These are phyloP conservation scores for Sabuloglossum arenarium DNA, from an alignment of 495 filamentous ascomycete genomes.

Conservation along the genomic window DNA sequence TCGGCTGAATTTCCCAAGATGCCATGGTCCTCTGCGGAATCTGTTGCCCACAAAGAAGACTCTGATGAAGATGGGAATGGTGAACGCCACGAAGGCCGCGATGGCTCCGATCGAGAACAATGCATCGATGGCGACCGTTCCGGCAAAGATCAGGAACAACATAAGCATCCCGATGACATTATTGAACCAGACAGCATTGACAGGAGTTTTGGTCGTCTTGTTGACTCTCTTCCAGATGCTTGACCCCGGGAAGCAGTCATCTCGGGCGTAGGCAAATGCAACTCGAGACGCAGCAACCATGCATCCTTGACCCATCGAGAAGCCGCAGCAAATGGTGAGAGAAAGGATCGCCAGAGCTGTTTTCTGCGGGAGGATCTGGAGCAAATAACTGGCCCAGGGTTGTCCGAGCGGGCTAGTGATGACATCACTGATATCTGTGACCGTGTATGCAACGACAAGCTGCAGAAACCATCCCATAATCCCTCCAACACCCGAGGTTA, in stretches of 20 bases:
- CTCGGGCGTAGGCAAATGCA: conserved; percentile 61
- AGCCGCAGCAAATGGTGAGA: conserved; percentile 55
- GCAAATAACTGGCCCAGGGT: conserved; percentile 55
- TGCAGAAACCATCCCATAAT: conserved; percentile 57
- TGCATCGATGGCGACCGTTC: conserved; percentile 42
- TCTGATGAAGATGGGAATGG: conserved; percentile 51
- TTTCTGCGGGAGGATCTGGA: conserved; percentile 46
- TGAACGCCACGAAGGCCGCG: conserved; percentile 54
- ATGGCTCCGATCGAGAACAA: conserved; percentile 62
- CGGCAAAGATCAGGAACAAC: conserved; percentile 49
- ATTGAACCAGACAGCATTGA: conserved; percentile 65
- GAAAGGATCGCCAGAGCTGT: conserved; percentile 43
- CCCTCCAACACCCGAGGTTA: conserved; percentile 48
- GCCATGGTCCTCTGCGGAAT: conserved; percentile 55
- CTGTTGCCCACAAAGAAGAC: conserved; percentile 51
- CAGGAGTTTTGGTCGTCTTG: conserved; percentile 42
- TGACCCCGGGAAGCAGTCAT: conserved; percentile 51
- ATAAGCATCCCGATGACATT: conserved; percentile 38
- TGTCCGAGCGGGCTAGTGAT: conserved; percentile 46
- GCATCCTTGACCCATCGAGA: conserved; percentile 66
- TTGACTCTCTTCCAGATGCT: conserved; percentile 46
- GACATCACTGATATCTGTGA: conserved; percentile 40
- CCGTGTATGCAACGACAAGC: conserved; percentile 62
- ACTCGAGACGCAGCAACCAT: conserved; percentile 66
- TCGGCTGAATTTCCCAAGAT: conserved; percentile 40